These are phyloP conservation scores for Aspergillus cejpii DNA, from an alignment of 2,329 filamentous ascomycete genomes.

Conservation along the genomic window DNA sequence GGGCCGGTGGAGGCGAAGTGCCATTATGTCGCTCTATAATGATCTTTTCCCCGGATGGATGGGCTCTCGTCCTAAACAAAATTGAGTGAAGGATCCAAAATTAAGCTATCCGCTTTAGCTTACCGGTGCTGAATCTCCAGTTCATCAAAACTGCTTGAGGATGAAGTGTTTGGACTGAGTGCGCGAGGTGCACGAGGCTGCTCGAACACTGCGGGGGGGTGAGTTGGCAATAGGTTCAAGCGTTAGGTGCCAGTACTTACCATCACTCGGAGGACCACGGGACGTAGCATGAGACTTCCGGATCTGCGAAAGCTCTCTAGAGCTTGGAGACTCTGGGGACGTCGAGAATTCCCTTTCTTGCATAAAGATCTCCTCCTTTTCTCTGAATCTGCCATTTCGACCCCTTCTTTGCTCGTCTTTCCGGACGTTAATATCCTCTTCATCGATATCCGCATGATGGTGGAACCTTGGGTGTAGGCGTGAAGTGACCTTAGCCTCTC, in stretches of 20 bases:
- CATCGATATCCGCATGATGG: slow-evolving; percentile 13
- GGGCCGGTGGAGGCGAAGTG: slow-evolving; percentile 36
- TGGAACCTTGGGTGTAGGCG: slow-evolving; percentile 9
- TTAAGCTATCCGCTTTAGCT: slow-evolving; percentile 11
- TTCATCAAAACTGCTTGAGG: slow-evolving; percentile 43
- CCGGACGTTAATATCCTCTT: slow-evolving; percentile 26
- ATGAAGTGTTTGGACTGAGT: slow-evolving; percentile 24
- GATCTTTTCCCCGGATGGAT: slow-evolving; percentile 59
- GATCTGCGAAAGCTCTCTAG: slow-evolving; percentile 58
- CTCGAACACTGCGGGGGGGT: slow-evolving; percentile 22
- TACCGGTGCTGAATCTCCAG: slow-evolving; percentile 52
- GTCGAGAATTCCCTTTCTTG: slow-evolving; percentile 20
- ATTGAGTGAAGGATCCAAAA: background rate
- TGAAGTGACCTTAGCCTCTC: slow-evolving; percentile 3
- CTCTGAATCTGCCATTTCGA: slow-evolving; percentile 13
- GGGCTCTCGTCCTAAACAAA: slow-evolving; percentile 28
- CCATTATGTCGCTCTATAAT: slow-evolving; percentile 46
- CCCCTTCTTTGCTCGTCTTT: slow-evolving; percentile 22
- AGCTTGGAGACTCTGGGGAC: slow-evolving; percentile 49
- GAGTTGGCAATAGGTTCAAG: background rate
- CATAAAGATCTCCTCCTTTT: slow-evolving; percentile 39
- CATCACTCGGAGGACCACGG: slow-evolving; percentile 69
- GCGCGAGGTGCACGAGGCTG: slow-evolving; percentile 21
- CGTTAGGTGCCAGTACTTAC: slow-evolving; percentile 41
- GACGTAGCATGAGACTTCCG: slow-evolving; percentile 69